Base-by-base conservation (phyloP, 2,329 filamentous ascomycete species). In the Massarina eburnea region DNA sequence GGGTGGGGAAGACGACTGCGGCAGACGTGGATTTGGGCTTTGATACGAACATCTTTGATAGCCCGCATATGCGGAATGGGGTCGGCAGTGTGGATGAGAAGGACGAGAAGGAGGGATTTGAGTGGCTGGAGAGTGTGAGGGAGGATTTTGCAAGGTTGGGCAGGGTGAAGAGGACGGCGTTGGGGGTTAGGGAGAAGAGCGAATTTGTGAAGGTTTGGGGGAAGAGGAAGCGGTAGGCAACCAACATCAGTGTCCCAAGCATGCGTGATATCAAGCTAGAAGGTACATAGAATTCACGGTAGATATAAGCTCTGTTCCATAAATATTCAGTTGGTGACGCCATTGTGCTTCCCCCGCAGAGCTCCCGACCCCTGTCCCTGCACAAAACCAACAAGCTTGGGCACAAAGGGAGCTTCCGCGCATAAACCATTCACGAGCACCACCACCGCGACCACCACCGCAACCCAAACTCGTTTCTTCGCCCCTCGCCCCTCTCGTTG, bases 81-180 rank as follows among this genome's bases (percentile, higher is more conserved):
- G 36, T 52, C 2, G 34, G 12, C 15, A 21, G 55, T 34, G 37
- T 40, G 32, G 52, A 48, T 8, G 46, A 15, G 1, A 52, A 54
- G 12, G 58, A 65, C 10, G 66, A 61, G 3, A 58, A 58, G 0
- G 64, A 67, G 7, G 89, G 96, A 67, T 81, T 83, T 63, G 78
- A 77, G 30, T 75, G 92, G 10, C 73, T 97, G 34, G 89, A 96
- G 61, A 80, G 81, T 27, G 82, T 99, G 14, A 89, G 83, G 1
- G 94, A 97, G 58, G 85, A 91, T 9, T 75, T 99, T 45, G 91
- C 94, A n/a, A 76, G 92, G 42, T 71, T 99, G 42, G 89, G 91
- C 1, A 78, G 94, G 49, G 91, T 94, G 30, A 95, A 95, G 76
- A 80, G 92, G 45, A 90, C 99, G 1, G 91, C 88, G 0, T 69